phyloP scores from a whole-genome alignment of 78 protist genomes.

The Planoprotostelium fungivorum region DNA sequence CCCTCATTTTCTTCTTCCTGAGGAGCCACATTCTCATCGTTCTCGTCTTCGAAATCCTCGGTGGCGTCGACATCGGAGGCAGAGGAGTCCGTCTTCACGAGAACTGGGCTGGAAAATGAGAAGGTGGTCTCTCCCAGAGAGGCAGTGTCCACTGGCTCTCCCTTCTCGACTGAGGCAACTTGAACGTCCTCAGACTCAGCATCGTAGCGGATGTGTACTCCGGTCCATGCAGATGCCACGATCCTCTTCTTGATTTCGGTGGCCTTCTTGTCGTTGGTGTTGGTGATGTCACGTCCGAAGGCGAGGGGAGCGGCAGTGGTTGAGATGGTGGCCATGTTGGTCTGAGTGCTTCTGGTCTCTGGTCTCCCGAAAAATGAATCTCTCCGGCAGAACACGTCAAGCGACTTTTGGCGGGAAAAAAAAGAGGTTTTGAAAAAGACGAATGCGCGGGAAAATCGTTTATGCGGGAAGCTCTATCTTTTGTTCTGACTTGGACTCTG shows the following conservation, averaged over 20 bases:
- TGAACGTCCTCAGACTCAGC: neutral
- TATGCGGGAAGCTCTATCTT: neutral
- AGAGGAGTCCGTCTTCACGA: neutral
- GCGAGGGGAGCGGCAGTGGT: neutral
- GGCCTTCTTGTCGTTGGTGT: neutral
- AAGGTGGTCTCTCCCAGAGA: neutral
- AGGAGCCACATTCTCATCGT: neutral
- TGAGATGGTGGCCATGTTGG: neutral
- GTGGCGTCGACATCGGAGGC: neutral
- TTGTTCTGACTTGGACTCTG: too few relatives aligned
- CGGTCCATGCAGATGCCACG: neutral
- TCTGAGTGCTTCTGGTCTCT: neutral
- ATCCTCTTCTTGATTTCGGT: neutral
- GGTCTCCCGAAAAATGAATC: neutral
- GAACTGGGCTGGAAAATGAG: neutral
- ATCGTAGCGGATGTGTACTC: neutral
- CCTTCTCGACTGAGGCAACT: neutral
- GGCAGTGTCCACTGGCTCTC: neutral
- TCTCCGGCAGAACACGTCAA: neutral
- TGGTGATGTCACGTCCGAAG: neutral
- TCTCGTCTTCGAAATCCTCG: neutral
- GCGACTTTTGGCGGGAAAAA: neutral
- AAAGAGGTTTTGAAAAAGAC: neutral
- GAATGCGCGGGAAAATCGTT: neutral
- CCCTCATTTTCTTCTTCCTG: neutral